These are phyloP conservation scores for Wilhelminamyces savonicus DNA, from an alignment of 805 yeast species.

Conservation along the genomic window DNA sequence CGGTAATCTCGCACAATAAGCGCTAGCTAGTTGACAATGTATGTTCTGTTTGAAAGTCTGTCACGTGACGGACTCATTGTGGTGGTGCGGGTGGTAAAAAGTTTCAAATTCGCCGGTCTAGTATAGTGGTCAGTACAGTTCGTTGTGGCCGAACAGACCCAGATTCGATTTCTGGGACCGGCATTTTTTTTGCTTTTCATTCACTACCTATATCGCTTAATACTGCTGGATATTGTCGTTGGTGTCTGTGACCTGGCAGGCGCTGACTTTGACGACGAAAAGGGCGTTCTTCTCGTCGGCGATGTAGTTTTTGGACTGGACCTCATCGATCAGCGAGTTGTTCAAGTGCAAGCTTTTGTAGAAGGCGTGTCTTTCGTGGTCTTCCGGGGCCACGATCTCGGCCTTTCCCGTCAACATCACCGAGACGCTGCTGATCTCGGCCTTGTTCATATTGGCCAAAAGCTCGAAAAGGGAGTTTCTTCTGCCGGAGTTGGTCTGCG, in stretches of 20 bases:
- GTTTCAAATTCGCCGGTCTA: too few relatives aligned
- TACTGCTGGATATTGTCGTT: slow-evolving; percentile 50
- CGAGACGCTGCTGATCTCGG: slow-evolving; percentile 71
- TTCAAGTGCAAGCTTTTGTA: slow-evolving; percentile 58
- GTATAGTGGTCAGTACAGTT: slow-evolving; percentile 69
- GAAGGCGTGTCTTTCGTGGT: slow-evolving; percentile 45
- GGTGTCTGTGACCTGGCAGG: slow-evolving; percentile 75
- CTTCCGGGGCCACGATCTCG: slow-evolving; percentile 35
- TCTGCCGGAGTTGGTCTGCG: slow-evolving; percentile 2
- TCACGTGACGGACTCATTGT: too few relatives aligned
- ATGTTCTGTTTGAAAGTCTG: too few relatives aligned
- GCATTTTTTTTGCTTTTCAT: slow-evolving; percentile 38
- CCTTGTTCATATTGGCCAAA: slow-evolving; percentile 70
- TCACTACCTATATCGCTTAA: too few relatives aligned
- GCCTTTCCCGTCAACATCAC: slow-evolving; percentile 79
- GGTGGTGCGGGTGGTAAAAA: too few relatives aligned
- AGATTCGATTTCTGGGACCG: slow-evolving; percentile 71
- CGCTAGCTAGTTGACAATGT: too few relatives aligned
- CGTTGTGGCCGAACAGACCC: slow-evolving; percentile 73
- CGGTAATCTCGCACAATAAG: too few relatives aligned
- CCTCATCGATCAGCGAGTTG: slow-evolving; percentile 62
- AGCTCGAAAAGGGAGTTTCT: slow-evolving; percentile 38
- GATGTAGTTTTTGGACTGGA: slow-evolving; percentile 47
- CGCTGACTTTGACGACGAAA: slow-evolving; percentile 55
- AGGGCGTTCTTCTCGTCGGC: slow-evolving; percentile 53